Conservation (phyloP, 2,329 filamentous ascomycete genomes). For the Pseudophaeomoniella oleicola region DNA sequence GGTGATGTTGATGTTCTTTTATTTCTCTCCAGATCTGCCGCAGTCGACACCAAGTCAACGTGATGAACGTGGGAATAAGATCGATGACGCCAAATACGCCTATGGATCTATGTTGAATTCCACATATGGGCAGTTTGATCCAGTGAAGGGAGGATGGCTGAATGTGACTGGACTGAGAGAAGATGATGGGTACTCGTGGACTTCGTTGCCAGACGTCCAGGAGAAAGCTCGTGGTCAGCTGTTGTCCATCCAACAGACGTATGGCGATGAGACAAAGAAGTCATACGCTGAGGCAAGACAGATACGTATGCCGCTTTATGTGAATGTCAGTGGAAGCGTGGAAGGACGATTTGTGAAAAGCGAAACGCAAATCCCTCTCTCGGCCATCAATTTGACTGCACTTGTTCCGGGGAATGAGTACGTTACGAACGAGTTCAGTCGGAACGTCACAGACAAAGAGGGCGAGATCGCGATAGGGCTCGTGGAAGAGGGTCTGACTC, state of each 20-base stretch:
- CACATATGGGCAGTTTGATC: conserved; percentile 37
- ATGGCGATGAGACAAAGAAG: conserved; percentile 18
- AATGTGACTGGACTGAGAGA: conserved; percentile 66
- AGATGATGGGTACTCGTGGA: conserved; percentile 66
- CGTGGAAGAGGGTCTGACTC: conserved; percentile 31
- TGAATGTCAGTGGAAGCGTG: conserved; percentile 63
- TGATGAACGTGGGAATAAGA: not conserved
- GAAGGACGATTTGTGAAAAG: conserved; percentile 60
- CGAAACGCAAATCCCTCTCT: conserved; percentile 24
- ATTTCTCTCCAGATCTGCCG: conserved; percentile 31
- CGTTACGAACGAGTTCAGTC: conserved; percentile 50
- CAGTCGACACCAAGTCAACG: conserved; percentile 5
- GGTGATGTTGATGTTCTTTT: conserved; percentile 37
- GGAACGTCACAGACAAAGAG: conserved; percentile 63
- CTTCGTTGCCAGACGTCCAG: conserved; percentile 52
- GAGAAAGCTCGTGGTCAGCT: conserved; percentile 47
- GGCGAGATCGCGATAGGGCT: conserved; percentile 59
- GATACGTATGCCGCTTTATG: conserved; percentile 46
- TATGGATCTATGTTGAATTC: conserved; percentile 18
- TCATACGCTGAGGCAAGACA: conserved; percentile 7
- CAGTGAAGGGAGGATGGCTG: conserved; percentile 33
- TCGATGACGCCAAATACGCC: not conserved
- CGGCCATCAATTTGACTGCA: conserved; percentile 48
- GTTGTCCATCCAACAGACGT: conserved; percentile 13
- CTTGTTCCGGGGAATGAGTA: conserved; percentile 55